phyloP scores from a whole-genome alignment of 164 flowering plant species.

The Magnolia officinalis region DNA sequence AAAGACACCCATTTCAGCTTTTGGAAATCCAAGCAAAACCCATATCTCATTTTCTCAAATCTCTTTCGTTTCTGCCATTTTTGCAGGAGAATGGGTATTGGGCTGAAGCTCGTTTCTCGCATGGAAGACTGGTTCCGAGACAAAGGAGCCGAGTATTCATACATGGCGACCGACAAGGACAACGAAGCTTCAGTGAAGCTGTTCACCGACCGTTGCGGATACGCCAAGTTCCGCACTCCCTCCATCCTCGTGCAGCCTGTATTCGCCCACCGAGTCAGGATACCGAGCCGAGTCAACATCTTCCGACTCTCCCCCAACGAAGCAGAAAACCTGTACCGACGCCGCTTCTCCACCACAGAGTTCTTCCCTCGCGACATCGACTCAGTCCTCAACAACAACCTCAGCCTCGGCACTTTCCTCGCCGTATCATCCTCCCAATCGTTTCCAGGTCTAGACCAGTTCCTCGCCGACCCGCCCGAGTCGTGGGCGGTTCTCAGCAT shows the following conservation, averaged over 20 bases:
- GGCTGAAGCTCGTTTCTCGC: slow-evolving; percentile 48
- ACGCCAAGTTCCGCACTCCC: slow-evolving; percentile 82
- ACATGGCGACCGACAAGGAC: slow-evolving; percentile 90
- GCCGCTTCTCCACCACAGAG: slow-evolving; percentile 75
- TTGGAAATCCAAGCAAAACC: not conserved
- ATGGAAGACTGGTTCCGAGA: slow-evolving; percentile 78
- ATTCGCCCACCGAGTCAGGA: slow-evolving; percentile 57
- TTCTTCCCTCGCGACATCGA: slow-evolving; percentile 95
- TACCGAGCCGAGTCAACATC: slow-evolving; percentile 39
- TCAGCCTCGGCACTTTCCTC: slow-evolving; percentile 75
- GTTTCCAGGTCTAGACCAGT: slow-evolving; percentile 46
- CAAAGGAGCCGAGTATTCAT: slow-evolving; percentile 86
- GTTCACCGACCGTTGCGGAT: slow-evolving; percentile 75
- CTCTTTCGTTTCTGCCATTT: not conserved
- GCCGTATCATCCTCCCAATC: slow-evolving; percentile 49
- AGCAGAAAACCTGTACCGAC: slow-evolving; percentile 76
- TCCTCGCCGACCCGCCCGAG: slow-evolving; percentile 60
- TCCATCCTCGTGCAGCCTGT: slow-evolving; percentile 90
- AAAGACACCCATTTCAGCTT: not conserved
- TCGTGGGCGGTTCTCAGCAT: slow-evolving; percentile 88
- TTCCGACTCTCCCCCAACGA: slow-evolving; percentile 48
- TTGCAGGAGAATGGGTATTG: slow-evolving; percentile 85
- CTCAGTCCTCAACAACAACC: slow-evolving; percentile 60
- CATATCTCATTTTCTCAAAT: not conserved
- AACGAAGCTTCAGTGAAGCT: slow-evolving; percentile 74